These are phyloP conservation scores for Cyclocybe aegerita DNA, from an alignment of 768 basidiomycete species.

Conservation along the genomic window DNA sequence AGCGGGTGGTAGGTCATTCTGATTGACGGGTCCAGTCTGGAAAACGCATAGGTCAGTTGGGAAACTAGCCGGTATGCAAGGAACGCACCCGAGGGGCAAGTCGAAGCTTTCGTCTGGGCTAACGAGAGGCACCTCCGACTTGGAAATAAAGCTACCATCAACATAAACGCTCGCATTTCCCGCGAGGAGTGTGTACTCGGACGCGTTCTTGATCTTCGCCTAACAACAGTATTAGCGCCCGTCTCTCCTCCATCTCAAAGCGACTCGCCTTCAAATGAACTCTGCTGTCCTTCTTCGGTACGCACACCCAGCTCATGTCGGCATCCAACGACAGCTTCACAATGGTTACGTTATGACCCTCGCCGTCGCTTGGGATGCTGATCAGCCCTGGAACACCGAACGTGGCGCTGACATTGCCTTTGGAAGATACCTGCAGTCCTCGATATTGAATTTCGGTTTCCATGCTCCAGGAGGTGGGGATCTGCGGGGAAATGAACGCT, in stretches of 20 bases:
- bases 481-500: background rate
- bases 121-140: conserved; percentile 39
- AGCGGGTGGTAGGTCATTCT: conserved; percentile 38
- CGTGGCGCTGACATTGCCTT: conserved; percentile 38
- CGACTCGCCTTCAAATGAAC: conserved; percentile 36
- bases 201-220: conserved; percentile 53
- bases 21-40: conserved; percentile 39
- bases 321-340: conserved; percentile 34
- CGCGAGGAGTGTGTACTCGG: conserved; percentile 48
- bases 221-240: conserved; percentile 15
- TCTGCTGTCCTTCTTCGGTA: conserved; percentile 37
- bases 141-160: conserved; percentile 56
- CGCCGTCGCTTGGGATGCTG: conserved; percentile 40
- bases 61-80: background rate
- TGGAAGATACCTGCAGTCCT: conserved; percentile 29
- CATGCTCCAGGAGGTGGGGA: background rate
- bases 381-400: conserved; percentile 42
- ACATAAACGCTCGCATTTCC: conserved; percentile 53
- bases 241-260: too few relatives aligned
- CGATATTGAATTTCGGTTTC: conserved; percentile 14
- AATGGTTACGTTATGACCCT: conserved; percentile 41
- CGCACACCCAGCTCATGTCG: conserved; percentile 39
- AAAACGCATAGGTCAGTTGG: background rate
- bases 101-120: conserved; percentile 45
- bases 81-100: conserved; percentile 45